A percentile compares a stretch with the other conserved stretches of the same genome.
Evolutionary conservation across 2,329 filamentous ascomycete genomes (phyloP).

Genomic region (Diaporthe caulivora): DNA sequence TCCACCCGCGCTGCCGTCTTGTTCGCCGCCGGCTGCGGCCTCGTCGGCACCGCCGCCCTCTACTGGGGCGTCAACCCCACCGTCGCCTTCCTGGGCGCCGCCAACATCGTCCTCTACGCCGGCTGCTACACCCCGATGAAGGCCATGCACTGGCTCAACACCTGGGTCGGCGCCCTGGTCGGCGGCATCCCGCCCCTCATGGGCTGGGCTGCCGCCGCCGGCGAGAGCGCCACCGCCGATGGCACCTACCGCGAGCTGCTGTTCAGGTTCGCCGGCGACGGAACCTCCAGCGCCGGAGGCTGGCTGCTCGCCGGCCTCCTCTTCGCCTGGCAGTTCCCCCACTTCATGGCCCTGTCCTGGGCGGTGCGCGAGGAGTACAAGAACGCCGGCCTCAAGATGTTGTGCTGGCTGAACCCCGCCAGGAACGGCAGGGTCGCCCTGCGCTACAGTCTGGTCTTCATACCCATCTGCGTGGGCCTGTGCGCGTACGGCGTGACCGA

Average conservation of each 20-base stretch:
- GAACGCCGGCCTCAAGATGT: constrained; percentile 75
- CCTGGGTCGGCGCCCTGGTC: constrained; percentile 93
- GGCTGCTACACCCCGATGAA: constrained; percentile 95
- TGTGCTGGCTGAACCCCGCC: constrained; percentile 88
- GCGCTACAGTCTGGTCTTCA: constrained; percentile 86
- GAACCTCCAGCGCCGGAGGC: constrained; percentile 74
- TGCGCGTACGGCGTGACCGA: constrained; percentile 87
- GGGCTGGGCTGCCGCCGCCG: constrained; percentile 97
- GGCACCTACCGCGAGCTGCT: constrained; percentile 84
- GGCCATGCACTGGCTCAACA: constrained; percentile 86
- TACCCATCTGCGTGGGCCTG: constrained; percentile 86
- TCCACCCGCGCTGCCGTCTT: constrained; percentile 76
- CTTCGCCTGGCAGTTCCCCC: constrained; percentile 97
- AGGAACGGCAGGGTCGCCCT: constrained; percentile 89
- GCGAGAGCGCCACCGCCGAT: constrained; percentile 82
- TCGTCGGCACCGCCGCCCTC: constrained; percentile 77
- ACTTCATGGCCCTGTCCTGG: constrained; percentile 96
- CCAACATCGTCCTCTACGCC: constrained; percentile 91
- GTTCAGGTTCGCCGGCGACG: constrained; percentile 67
- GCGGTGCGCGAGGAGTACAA: constrained; percentile 91
- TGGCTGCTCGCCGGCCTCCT: constrained; percentile 89
- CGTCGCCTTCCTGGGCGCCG: constrained; percentile 83
- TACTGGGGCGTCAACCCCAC: constrained; percentile 96
- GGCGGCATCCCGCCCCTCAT: constrained; percentile 95
- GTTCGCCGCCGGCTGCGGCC: constrained; percentile 83